Conservation (phyloP, 2,329 filamentous ascomycete species). For the Colletotrichum sp. region DNA sequence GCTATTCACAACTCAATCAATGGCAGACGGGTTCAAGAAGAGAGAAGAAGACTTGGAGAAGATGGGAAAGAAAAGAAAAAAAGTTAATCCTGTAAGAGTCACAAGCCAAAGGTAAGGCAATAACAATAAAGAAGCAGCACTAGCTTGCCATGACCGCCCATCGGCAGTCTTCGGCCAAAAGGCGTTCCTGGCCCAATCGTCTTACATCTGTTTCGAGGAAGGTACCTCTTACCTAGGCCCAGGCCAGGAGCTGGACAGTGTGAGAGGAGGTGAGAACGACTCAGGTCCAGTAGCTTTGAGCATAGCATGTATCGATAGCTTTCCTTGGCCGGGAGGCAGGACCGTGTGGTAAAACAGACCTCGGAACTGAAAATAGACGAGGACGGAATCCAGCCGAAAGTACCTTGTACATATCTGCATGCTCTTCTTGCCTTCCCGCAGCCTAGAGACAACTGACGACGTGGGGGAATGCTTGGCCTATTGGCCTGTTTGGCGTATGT, state of each 20-base stretch:
- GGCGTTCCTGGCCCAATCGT: slow-evolving; percentile 21
- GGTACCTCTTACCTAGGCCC: slow-evolving; percentile 19
- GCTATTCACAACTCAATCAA: slow-evolving; percentile 16
- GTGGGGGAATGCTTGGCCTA: slow-evolving; percentile 4
- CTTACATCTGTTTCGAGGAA: slow-evolving; percentile 21
- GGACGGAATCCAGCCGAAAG: not conserved
- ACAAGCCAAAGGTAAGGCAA: slow-evolving; percentile 22
- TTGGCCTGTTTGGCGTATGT: not conserved
- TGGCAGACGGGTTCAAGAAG: not conserved
- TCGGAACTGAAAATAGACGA: slow-evolving; percentile 9
- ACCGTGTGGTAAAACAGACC: slow-evolving; percentile 17
- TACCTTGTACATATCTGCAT: slow-evolving; percentile 1
- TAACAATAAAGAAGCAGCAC: slow-evolving; percentile 10
- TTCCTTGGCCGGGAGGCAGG: not conserved
- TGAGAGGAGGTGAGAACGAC: not conserved
- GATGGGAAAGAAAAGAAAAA: slow-evolving; percentile 20
- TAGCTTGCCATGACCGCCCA: slow-evolving; percentile 9
- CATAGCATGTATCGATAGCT: not conserved
- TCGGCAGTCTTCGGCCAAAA: slow-evolving; percentile 23
- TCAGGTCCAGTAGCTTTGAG: not conserved
- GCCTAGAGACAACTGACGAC: not conserved
- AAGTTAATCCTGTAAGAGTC: slow-evolving; percentile 22
- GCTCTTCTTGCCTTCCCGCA: not conserved
- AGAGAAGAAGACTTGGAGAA: not conserved
- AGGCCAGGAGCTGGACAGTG: slow-evolving; percentile 15